Evolutionary conservation across 768 basidiomycete genomes (phyloP).

Genomic region (Boletus bicolor): DNA sequence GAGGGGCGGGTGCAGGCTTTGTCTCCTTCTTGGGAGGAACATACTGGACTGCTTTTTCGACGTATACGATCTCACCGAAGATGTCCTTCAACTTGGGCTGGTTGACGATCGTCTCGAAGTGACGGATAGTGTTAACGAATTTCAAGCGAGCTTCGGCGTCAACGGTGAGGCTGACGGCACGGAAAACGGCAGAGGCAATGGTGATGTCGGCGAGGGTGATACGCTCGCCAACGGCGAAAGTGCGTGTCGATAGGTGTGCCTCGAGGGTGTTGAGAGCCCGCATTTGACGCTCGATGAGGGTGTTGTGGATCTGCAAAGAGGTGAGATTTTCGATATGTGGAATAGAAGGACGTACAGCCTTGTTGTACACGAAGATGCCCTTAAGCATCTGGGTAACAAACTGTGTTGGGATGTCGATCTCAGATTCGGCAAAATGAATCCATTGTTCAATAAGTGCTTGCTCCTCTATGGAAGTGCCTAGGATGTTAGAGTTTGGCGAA

Average conservation of each 20-base stretch:
- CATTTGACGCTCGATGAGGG: constrained; percentile 49
- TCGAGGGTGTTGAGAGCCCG: constrained; percentile 69
- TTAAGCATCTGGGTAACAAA: constrained; percentile 42
- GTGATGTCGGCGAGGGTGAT: constrained; percentile 89
- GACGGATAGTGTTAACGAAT: constrained; percentile 76
- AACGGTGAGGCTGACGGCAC: constrained; percentile 51
- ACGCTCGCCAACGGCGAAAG: constrained; percentile 91
- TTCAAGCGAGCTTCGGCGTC: constrained; percentile 66
- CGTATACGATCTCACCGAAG: constrained; percentile 56
- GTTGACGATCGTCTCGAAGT: constrained; percentile 83
- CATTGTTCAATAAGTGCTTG: constrained; percentile 83
- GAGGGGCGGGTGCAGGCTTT: constrained; percentile 41
- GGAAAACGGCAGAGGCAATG: constrained; percentile 57
- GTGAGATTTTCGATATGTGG: neutral
- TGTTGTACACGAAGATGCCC: constrained; percentile 71
- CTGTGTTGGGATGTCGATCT: constrained; percentile 44
- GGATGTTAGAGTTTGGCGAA: constrained; percentile 74
- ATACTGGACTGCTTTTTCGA: constrained; percentile 70
- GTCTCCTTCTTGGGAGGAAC: constrained; percentile 72
- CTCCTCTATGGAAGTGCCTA: constrained; percentile 63
- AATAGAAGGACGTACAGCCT: constrained; percentile 55
- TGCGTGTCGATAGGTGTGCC: constrained; percentile 67
- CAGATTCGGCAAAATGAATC: constrained; percentile 69
- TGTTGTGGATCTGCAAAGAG: constrained; percentile 52
- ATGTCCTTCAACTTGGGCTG: constrained; percentile 71